Conservation (phyloP, 331 rosid genomes). For the Acacia concinna region DNA sequence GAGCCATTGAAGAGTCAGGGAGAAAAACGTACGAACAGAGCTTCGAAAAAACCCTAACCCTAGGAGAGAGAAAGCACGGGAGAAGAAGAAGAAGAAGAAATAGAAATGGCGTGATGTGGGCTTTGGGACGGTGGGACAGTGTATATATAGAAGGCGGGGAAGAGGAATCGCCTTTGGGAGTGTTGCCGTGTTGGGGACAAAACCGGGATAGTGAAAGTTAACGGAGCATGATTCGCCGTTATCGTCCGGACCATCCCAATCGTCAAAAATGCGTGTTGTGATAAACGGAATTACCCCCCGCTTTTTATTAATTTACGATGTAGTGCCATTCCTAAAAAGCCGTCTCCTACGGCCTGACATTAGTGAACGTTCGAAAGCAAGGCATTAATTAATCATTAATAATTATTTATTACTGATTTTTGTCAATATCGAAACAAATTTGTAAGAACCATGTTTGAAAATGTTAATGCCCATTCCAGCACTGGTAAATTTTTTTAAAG, state of each 20-base stretch:
- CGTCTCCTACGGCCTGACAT: neutral
- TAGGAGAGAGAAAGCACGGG: constrained; percentile 33
- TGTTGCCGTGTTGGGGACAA: constrained; percentile 21
- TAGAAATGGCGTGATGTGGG: constrained; percentile 38
- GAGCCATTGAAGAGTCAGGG: constrained; percentile 51
- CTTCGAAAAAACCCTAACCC: constrained; percentile 37
- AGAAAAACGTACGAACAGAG: neutral
- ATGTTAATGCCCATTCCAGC: too few species aligned
- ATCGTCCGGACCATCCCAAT: neutral
- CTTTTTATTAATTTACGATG: neutral
- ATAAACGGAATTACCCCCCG: neutral
- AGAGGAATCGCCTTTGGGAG: constrained; percentile 42
- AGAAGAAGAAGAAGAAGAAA: constrained; percentile 19
- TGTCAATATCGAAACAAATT: too few species aligned
- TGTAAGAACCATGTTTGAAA: too few species aligned
- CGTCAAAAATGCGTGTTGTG: neutral
- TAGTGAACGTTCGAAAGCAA: neutral
- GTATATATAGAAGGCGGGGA: constrained; percentile 62
- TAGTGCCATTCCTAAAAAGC: neutral
- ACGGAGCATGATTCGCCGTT: neutral
- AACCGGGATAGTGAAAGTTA: constrained; percentile 20
- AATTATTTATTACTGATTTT: neutral
- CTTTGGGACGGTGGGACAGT: constrained; percentile 35
- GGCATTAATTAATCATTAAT: neutral
- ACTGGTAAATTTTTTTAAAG: too few species aligned